Base-by-base conservation (phyloP, 108 stramenopile genomes). In the Mediolabrus comicus region DNA sequence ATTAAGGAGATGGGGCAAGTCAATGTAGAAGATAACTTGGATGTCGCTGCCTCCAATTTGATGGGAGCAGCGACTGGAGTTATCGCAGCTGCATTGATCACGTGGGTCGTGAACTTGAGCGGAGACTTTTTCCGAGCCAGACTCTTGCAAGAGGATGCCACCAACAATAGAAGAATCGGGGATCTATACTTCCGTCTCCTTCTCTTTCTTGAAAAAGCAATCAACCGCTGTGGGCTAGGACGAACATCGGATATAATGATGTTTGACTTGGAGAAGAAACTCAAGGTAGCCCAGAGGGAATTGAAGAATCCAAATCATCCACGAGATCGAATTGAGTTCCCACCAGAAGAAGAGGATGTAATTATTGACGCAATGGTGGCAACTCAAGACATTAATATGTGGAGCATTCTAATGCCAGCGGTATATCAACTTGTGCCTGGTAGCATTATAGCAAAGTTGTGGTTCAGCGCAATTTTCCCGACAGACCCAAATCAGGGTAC, bases 371-470 rank as follows among this genome's bases (percentile, higher is more conserved):
- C 74, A 7, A 62, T 79, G 29, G 59, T 83, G 1, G 61, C 16
- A 5, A 62, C 83, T 3, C 52, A 83, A 62, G 30, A 51, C 25
- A 24, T 76, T 24, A 80, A 76, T 56, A 41, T 72, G 31, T 83
- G 83, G 83, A 39, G 75, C 8, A 25, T 76, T 22, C 71, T 83
- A 12, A 83, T 83, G 83, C 83, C 83, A 4, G 67, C 83, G 10
- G 75, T 83, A 0, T 83, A 83, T 59, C 83, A 83, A 29, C 79
- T 83, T 53, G 83, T 83, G 35, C 83, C 83, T 28, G 83, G 83
- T 29, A 73, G 71, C 0, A 41, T 80, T 39, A 75, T 84, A 55
- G 83, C 83, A 9, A 70, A 65, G 22, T 59, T 77, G 32, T 84
- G 83, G 83, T 84, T 73, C 70, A 68, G 53, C 54, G 4, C 53